Evolutionary conservation across 306 rosid genomes (phyloP).

Genomic region (Pachyrhizus erosus): DNA sequence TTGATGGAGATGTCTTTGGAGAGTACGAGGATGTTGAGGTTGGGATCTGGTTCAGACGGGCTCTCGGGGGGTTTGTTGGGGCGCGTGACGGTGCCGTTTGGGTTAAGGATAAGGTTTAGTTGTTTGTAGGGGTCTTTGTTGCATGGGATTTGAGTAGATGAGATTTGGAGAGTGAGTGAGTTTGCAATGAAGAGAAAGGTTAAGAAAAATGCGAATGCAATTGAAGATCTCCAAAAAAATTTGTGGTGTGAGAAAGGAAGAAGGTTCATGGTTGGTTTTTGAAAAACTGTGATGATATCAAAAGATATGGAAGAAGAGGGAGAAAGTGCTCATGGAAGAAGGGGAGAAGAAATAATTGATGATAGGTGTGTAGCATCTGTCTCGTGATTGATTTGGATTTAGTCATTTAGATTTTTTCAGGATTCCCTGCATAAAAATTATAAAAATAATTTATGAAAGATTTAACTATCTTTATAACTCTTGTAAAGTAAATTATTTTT

Average conservation of each 20-base stretch:
- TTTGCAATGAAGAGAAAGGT: constrained; percentile 28
- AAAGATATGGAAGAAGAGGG: not conserved
- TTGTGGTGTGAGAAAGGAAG: constrained; percentile 21
- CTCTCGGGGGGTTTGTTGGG: constrained; percentile 23
- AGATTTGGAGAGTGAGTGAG: constrained; percentile 25
- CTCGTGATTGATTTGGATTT: not conserved
- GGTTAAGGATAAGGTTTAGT: constrained; percentile 46
- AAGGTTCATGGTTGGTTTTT: constrained; percentile 37
- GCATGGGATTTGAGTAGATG: constrained; percentile 21
- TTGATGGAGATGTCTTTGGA: constrained; percentile 58
- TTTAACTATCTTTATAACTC: too few relatives aligned
- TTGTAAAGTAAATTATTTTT: too few relatives aligned
- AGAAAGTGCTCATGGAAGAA: not conserved
- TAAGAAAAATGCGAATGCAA: constrained; percentile 22
- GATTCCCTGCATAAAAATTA: not conserved
- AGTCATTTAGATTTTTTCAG: not conserved
- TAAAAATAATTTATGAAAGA: not conserved
- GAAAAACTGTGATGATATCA: not conserved
- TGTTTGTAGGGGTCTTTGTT: constrained; percentile 48
- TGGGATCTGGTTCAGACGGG: constrained; percentile 50
- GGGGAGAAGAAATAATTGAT: not conserved
- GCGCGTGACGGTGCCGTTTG: constrained; percentile 55
- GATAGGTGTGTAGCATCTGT: not conserved
- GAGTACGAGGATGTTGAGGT: constrained; percentile 38
- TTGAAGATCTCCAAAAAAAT: not conserved